Evolutionary conservation across 2,329 filamentous ascomycete genomes (phyloP).

Genomic region (Pseudogymnoascus sp.): DNA sequence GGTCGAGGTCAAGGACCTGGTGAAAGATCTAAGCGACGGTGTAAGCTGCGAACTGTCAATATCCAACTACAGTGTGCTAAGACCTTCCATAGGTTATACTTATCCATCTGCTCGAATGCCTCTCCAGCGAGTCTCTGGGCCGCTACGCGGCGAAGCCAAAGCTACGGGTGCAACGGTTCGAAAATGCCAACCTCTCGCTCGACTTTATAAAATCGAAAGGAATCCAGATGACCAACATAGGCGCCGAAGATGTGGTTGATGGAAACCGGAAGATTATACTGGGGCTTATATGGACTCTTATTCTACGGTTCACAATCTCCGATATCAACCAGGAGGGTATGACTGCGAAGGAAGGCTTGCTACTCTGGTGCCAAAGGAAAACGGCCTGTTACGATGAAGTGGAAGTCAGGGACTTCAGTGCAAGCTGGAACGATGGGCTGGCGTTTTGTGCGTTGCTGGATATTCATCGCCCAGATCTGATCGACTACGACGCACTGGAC

Average conservation of each 20-base stretch:
- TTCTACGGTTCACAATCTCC: slow-evolving; percentile 95
- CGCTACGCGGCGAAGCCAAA: slow-evolving; percentile 96
- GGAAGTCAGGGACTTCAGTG: slow-evolving; percentile 87
- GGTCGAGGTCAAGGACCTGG: slow-evolving; percentile 77
- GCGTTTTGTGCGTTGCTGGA: slow-evolving; percentile 95
- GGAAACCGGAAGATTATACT: slow-evolving; percentile 97
- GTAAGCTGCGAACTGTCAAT: slow-evolving; percentile 44
- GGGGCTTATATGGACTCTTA: slow-evolving; percentile 95
- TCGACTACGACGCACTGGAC: slow-evolving; percentile 91
- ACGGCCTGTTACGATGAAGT: slow-evolving; percentile 98
- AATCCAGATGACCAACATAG: slow-evolving; percentile 98
- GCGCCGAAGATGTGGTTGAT: slow-evolving; percentile 95
- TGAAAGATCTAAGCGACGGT: slow-evolving; percentile 84
- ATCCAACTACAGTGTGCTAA: slow-evolving; percentile 9
- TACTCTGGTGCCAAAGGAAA: slow-evolving; percentile 97
- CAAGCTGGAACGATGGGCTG: slow-evolving; percentile 94
- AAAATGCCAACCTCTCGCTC: slow-evolving; percentile 93
- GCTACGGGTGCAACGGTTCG: slow-evolving; percentile 90
- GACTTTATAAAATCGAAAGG: slow-evolving; percentile 85
- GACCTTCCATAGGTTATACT: slow-evolving; percentile 61
- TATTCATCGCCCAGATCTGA: slow-evolving; percentile 93
- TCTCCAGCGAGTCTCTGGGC: slow-evolving; percentile 88
- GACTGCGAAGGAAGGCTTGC: slow-evolving; percentile 90
- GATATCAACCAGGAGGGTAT: slow-evolving; percentile 98
- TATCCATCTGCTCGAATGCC: slow-evolving; percentile 93